Evolutionary conservation across 2,329 filamentous ascomycete species (phyloP).

Genomic region (Fusarium devonianum): DNA sequence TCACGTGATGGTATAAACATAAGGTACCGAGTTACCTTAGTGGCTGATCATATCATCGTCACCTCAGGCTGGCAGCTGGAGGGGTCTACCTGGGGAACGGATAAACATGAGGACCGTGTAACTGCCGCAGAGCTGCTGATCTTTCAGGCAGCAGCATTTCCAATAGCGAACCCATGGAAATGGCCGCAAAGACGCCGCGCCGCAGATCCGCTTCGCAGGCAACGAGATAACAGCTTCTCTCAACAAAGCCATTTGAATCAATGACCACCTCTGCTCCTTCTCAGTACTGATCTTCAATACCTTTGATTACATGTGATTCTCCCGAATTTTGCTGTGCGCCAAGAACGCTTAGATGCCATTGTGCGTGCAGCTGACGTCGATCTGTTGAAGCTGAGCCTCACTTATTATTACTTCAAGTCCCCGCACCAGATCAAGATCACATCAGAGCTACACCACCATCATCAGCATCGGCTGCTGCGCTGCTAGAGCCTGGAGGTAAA

Average conservation of each 20-base stretch:
- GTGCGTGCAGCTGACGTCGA: neutral
- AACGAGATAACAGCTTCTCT: constrained; percentile 39
- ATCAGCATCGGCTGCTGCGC: neutral
- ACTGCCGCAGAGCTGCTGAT: constrained; percentile 8
- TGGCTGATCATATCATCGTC: too few relatives aligned
- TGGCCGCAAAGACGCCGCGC: constrained; percentile 40
- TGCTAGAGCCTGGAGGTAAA: neutral
- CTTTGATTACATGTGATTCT: constrained; percentile 7
- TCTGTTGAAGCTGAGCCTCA: constrained; percentile 21
- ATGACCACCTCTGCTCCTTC: constrained; percentile 7
- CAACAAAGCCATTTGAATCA: constrained; percentile 36
- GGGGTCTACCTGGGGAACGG: too few relatives aligned
- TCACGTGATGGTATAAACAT: too few relatives aligned
- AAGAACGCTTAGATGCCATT: constrained; percentile 12
- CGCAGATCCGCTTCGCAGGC: constrained; percentile 43
- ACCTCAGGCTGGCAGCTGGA: too few relatives aligned
- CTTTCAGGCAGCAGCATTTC: constrained; percentile 42
- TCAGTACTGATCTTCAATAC: neutral
- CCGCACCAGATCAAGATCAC: constrained; percentile 28
- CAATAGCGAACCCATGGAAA: constrained; percentile 28
- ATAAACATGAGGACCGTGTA: too few relatives aligned
- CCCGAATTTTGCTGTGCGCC: neutral
- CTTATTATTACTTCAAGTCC: constrained; percentile 20
- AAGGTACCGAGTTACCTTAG: too few relatives aligned
- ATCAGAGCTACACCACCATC: constrained; percentile 9